A percentile compares a stretch with the other conserved stretches of the same genome.
phyloP scores from a whole-genome alignment of 305 asterid genomes.

The Stenogyne calaminthoides region DNA sequence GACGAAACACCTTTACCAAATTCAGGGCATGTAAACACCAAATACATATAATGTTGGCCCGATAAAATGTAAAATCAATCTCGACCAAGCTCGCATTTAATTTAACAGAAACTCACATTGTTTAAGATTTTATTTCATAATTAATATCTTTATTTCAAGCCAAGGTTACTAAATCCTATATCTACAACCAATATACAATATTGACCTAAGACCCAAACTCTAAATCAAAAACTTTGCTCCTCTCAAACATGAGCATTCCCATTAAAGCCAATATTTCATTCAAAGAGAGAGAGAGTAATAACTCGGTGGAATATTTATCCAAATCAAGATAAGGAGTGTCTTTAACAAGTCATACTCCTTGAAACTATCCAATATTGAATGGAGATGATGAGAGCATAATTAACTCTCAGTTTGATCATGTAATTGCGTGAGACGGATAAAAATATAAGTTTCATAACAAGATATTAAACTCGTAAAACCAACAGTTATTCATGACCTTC shows the following conservation, averaged over 20 bases:
- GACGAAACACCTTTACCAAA: neutral
- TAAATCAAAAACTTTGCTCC: neutral
- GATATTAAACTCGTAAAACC: neutral
- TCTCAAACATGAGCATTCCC: neutral
- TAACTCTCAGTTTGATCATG: neutral
- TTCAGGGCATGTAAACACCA: neutral
- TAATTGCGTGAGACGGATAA: neutral
- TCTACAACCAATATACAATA: neutral
- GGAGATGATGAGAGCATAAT: neutral
- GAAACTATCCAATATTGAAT: no score
- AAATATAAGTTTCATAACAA: no score
- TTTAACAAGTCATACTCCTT: neutral
- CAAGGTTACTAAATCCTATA: neutral
- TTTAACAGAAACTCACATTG: neutral
- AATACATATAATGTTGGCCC: neutral
- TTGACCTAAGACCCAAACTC: neutral
- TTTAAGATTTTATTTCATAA: neutral
- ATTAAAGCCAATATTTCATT: neutral
- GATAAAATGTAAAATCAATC: neutral
- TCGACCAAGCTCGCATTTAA: conserved; percentile 1
- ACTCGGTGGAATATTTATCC: neutral
- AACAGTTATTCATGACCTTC: neutral
- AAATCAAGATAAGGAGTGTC: neutral
- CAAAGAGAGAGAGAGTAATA: neutral
- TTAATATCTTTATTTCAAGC: neutral